A percentile compares a stretch with the other conserved stretches of the same genome.
phyloP scores from a whole-genome alignment of 2,329 filamentous ascomycete species.

The Ceratocystis albifundus region DNA sequence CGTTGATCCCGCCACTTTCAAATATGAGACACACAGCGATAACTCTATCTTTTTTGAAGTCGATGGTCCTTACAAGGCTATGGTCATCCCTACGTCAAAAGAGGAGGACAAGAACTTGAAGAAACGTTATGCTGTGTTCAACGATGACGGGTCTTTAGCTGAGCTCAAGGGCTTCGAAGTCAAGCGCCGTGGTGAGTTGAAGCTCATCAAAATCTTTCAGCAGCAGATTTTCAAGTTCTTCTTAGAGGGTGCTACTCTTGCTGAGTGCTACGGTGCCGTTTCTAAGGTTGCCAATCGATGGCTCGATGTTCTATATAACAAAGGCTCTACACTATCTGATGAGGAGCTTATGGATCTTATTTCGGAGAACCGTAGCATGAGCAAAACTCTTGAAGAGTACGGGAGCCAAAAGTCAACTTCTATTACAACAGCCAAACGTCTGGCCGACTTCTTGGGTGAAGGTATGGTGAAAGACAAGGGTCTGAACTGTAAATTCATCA shows the following conservation, averaged over 20 bases:
- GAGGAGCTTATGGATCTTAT: constrained; percentile 99
- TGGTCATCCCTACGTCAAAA: constrained; percentile 94
- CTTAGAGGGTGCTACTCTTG: constrained; percentile 74
- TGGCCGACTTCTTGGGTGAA: constrained; percentile 92
- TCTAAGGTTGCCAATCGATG: constrained; percentile 92
- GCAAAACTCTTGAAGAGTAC: constrained; percentile 93
- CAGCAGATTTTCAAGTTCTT: constrained; percentile 99
- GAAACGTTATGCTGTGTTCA: constrained; percentile 98
- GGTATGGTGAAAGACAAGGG: constrained; percentile 99
- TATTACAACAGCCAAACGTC: constrained; percentile 91
- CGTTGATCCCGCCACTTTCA: constrained; percentile 64
- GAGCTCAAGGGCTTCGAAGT: constrained; percentile 97
- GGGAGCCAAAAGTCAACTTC: constrained; percentile 92
- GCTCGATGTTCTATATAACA: constrained; percentile 87
- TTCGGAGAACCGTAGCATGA: constrained; percentile 97
- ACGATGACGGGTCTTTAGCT: constrained; percentile 87
- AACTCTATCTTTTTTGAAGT: constrained; percentile 99
- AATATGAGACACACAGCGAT: constrained; percentile 93
- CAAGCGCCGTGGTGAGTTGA: constrained; percentile 92
- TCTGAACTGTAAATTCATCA: constrained; percentile 98
- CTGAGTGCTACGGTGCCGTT: constrained; percentile 82
- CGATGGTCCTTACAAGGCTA: constrained; percentile 91
- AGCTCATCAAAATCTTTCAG: constrained; percentile 99
- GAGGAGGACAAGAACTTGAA: constrained; percentile 99
- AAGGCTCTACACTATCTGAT: constrained; percentile 79